Evolutionary conservation across 1,139 yeast species (phyloP), one percentile per base, ranked within the genome.

Genomic region (Blastobotrys malaysiensis): DNA sequence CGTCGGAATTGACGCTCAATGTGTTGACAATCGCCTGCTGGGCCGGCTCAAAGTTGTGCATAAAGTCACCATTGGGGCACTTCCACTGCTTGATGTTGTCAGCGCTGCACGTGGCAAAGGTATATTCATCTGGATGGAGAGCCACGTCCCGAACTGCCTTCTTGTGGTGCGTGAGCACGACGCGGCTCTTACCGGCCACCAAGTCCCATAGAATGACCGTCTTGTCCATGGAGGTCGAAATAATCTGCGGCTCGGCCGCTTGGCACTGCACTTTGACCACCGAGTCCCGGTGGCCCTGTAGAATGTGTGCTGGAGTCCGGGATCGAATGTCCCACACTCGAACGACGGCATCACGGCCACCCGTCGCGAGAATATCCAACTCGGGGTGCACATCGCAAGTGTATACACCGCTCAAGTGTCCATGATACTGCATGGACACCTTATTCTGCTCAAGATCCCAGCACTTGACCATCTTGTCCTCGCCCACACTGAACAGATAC

Each of bases 321-420:
- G 96, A 81, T 56, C 99, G 77, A 56, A 93, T 84, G 69, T 95
- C 99, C 99, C 99, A 95, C 3, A 89, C 85, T 55, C 96, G 74
- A 0, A 91, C 86, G 0, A 87, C 87, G 5, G 91, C 79, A 68
- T 95, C 99, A 56, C 96, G 75, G 11, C 98, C 96, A 2, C 93
- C 98, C 3, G 96, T 86, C 16, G 86, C 87, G n/a, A 95, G 73
- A 11, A 93, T 69, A 64, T 91, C 96, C 44, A 91, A 71, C 5
- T 89, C 88, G 0, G 98, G 98, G 68, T 91, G 98, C 20, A 90
- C 69, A 53, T 84, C 90, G 52, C 90, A 76, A 1, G 95, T 77
- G 65, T 88, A 90, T 1, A 95, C 88, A 2, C 97, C 96, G 19
- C 96, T 88, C 26, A 89, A 77, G 71, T 93, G 99, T 3, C 99